These are phyloP conservation scores for Macrolepiota fuliginosa DNA, from an alignment of 768 basidiomycete species.

Conservation along the genomic window DNA sequence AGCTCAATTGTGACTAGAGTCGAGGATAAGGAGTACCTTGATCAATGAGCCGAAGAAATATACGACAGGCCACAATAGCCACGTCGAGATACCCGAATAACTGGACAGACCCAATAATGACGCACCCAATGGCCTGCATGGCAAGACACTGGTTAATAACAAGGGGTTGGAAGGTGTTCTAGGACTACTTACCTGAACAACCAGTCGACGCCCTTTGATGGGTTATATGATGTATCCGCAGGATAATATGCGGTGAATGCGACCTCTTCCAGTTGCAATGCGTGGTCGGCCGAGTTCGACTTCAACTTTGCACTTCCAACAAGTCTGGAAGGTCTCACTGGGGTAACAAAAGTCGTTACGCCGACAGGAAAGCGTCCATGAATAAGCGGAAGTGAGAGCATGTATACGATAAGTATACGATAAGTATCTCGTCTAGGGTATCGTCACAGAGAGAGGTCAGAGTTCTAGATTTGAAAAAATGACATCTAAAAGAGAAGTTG, in stretches of 20 bases:
- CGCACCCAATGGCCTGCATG: slow-evolving; percentile 39
- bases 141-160: neutral
- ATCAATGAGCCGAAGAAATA: slow-evolving; percentile 50
- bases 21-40: slow-evolving; percentile 31
- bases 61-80: slow-evolving; percentile 48
- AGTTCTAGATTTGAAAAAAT: neutral
- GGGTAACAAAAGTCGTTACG: slow-evolving; percentile 53
- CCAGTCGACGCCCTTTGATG: slow-evolving; percentile 51
- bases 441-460: neutral
- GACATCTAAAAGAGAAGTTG: neutral
- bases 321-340: slow-evolving; percentile 33
- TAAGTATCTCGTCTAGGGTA: neutral
- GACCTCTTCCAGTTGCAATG: slow-evolving; percentile 57
- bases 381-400: slow-evolving; percentile 44
- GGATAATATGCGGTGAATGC: slow-evolving; percentile 69
- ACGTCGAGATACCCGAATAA: slow-evolving; percentile 44
- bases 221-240: slow-evolving; percentile 33
- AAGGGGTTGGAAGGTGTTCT: neutral
- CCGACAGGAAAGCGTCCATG: slow-evolving; percentile 55
- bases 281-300: slow-evolving; percentile 35
- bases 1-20: neutral
- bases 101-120: slow-evolving; percentile 47
- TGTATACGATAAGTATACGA: slow-evolving; percentile 10
- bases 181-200: slow-evolving; percentile 44
- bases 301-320: slow-evolving; percentile 42